phyloP scores from a whole-genome alignment of 2,329 filamentous ascomycete species.

The Fusarium veterinarium region DNA sequence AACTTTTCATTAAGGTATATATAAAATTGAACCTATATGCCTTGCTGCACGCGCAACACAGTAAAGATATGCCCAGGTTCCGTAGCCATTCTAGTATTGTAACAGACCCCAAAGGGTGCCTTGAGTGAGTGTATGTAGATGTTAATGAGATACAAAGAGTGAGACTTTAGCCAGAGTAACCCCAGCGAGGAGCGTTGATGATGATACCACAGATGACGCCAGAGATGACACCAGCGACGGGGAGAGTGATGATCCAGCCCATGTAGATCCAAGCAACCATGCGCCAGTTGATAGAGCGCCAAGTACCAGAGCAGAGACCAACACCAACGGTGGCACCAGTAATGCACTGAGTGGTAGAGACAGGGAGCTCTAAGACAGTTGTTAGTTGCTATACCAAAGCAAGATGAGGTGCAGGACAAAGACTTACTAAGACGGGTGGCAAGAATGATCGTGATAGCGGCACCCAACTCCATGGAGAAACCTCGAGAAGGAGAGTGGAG shows the following conservation, averaged over 20 bases:
- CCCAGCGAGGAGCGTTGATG: constrained; percentile 69
- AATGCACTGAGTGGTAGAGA: constrained; percentile 75
- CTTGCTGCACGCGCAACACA: too few relatives aligned
- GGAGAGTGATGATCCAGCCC: constrained; percentile 72
- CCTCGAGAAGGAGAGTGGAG: constrained; percentile 70
- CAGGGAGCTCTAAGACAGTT: constrained; percentile 59
- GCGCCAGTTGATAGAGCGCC: constrained; percentile 71
- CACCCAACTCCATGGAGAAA: constrained; percentile 70
- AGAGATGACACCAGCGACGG: constrained; percentile 65
- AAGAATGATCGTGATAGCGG: constrained; percentile 70
- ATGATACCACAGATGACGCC: constrained; percentile 72
- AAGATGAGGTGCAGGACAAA: too few relatives aligned
- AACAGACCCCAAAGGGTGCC: neutral
- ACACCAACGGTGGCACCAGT: constrained; percentile 72
- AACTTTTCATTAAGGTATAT: neutral
- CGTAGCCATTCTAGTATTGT: constrained; percentile 6
- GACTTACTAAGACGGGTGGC: constrained; percentile 67
- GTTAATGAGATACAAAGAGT: neutral
- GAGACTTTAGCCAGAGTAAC: constrained; percentile 27
- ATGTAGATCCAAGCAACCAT: constrained; percentile 70
- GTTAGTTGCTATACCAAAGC: too few relatives aligned
- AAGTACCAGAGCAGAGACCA: constrained; percentile 69
- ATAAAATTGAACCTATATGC: neutral
- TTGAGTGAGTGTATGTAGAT: neutral
- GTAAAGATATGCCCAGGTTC: neutral